Evolutionary conservation across 2,329 filamentous ascomycete species (phyloP), one percentile per base, ranked within the genome.

Genomic region (Penicillium psychrosexuale): DNA sequence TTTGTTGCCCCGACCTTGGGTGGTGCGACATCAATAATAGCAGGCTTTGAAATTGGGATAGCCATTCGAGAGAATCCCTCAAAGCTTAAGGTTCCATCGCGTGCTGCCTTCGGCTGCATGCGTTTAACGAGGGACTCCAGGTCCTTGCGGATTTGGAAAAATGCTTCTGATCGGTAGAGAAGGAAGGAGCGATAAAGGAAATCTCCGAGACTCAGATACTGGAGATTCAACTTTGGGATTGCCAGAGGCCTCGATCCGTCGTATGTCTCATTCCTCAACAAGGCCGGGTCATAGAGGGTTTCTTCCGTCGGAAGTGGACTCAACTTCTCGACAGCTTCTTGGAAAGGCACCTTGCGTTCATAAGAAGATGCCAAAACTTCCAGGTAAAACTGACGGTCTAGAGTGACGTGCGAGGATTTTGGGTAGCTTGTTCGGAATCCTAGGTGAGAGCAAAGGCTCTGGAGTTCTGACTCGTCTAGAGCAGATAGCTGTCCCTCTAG

Each of bases 181-280:
- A 95, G 82, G 66, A 97, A 87, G 0, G 93, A 91, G 59, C 95
- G 84, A 91, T 92, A 99, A n/a, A 99, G 77, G 65, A 99, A 99
- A 72, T 99, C 94, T 3, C 91, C 91, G 47, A 96, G 85, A 3
- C 92, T 96, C 13, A 99, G 80, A 72, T 99, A 99, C 69, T 99
- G 94, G 28, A 99, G 78, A 65, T 97, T 99, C 43, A 97, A 76
- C 71, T 99, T 99, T 3, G 94, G 94, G 40, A 99, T 85, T 3
- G 94, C 90, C 55, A 99, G 80, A 5, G 94, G 92, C 45, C 84
- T 84, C 24, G 90, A 91, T 27, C 92, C 92, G 70, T 96, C 88
- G 66, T 97, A 97, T 8, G 80, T 81, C 66, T 97, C 92, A 53
- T 93, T 93, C 55, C 91, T 84, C 53, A 92, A 75, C 50, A 96